Conservation (phyloP, 345 rosid genomes). For the Pelargonium nanum region DNA sequence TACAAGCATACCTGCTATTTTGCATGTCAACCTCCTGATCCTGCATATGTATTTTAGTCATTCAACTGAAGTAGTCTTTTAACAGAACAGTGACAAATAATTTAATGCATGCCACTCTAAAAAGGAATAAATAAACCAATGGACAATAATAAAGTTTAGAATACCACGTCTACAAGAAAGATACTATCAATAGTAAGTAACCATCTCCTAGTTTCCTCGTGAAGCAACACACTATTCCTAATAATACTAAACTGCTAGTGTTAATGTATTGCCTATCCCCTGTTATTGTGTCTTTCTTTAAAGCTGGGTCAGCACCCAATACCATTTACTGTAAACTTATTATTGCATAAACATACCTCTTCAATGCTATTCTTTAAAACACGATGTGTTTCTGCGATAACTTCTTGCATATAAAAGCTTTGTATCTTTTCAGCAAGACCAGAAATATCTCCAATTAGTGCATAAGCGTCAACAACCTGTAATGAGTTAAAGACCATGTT, state of each 20-base stretch:
- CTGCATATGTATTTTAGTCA: constrained; percentile 39
- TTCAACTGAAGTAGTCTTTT: constrained; percentile 5
- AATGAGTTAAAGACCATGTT: constrained; percentile 10
- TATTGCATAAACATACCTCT: constrained; percentile 47
- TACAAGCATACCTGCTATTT: constrained; percentile 55
- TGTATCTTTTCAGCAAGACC: constrained; percentile 98
- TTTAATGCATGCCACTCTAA: neutral
- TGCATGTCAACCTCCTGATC: constrained; percentile 49
- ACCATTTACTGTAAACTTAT: constrained; percentile 6
- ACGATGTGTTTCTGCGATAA: constrained; percentile 79
- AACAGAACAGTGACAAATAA: neutral
- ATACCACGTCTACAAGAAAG: neutral
- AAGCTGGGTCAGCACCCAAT: neutral
- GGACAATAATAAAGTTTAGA: neutral
- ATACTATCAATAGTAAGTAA: neutral
- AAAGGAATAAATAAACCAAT: neutral
- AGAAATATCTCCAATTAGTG: constrained; percentile 89
- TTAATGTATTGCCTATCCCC: neutral
- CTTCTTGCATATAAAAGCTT: constrained; percentile 97
- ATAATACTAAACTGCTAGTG: too few relatives aligned
- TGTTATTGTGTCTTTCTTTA: neutral
- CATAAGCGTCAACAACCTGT: constrained; percentile 97
- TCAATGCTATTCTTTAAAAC: constrained; percentile 61
- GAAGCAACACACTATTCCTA: neutral
- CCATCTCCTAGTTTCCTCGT: neutral